Evolutionary conservation across 768 basidiomycete species (phyloP), one percentile per base, ranked within the genome.

Genomic region (Leccinum fibrillosum): DNA sequence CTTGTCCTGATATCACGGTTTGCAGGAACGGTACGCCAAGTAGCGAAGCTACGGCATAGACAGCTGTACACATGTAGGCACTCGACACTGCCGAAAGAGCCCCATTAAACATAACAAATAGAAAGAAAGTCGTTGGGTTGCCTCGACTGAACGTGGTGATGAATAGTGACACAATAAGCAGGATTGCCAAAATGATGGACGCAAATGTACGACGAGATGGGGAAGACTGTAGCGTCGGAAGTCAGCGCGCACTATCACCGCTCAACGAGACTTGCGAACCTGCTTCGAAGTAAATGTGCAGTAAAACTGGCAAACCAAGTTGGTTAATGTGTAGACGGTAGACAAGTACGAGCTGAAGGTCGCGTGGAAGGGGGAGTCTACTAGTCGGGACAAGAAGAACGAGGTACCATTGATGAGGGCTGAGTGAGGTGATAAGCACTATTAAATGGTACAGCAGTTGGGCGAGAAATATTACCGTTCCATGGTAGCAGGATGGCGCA

Each of bases 351-450:
- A 88, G 55, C 80, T 77, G 61, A 92, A 89, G 9, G 83, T 81
- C 15, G 78, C 68, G 56, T 80, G 76, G 19, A 88, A 64, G 0
- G 83, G 69, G 2, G 90, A 88, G 19, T 78, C 80, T 10, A 75
- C 78, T 37, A 96, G 72, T 55, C 90, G 79, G 1, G 89, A 83
- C 32, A 88, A 69, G 69, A 96, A 92, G 69, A 88, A 92, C 0
- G 93, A 86, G 49, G 86, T 86, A 0, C 89, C 92, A 32, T 91
- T 96, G 25, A 97, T 94, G 67, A 94, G 76, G 1, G 86, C 94
- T 96, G 57, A 21, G 44, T 37, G 28, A n/a, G 15, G 37, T 52
- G 9, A 54, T 58, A 45, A 61, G 56, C 53, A 57, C 26, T 6
- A 9, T n/a, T n/a, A n/a, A n/a, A 35, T 35, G 35, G 6, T 49